Evolutionary conservation across 2,329 filamentous ascomycete species (phyloP).

Genomic region (Fusarium domesticum): DNA sequence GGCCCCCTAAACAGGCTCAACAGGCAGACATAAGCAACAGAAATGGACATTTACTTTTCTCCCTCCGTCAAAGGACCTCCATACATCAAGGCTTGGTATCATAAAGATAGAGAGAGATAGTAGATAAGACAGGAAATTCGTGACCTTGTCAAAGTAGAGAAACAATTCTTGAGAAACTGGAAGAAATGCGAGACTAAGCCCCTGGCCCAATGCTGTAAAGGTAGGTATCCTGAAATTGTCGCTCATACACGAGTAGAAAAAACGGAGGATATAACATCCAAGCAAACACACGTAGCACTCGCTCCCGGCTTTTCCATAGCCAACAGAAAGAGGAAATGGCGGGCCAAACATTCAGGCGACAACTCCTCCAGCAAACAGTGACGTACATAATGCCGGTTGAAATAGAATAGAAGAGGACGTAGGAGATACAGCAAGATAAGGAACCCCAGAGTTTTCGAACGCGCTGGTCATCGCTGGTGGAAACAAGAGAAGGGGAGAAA

Average conservation of each 20-base stretch:
- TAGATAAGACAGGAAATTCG: neutral
- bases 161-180: slow-evolving; percentile 16
- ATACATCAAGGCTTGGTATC: neutral
- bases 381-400: too few relatives aligned
- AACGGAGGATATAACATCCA: slow-evolving; percentile 17
- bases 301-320: slow-evolving; percentile 26
- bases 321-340: neutral
- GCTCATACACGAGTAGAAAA: slow-evolving; percentile 27
- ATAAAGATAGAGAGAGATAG: neutral
- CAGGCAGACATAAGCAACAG: too few relatives aligned
- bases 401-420: too few relatives aligned
- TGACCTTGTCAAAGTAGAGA: slow-evolving; percentile 5
- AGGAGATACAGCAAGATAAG: slow-evolving; percentile 11
- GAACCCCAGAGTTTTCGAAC: neutral
- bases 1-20: too few relatives aligned
- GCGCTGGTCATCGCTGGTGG: neutral
- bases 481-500: slow-evolving; percentile 22
- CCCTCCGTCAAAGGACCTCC: too few relatives aligned
- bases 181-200: slow-evolving; percentile 25
- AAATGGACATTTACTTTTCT: too few relatives aligned
- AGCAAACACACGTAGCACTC: slow-evolving; percentile 1
- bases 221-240: slow-evolving; percentile 30
- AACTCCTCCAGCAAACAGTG: too few relatives aligned
- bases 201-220: slow-evolving; percentile 25
- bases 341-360: too few relatives aligned